A percentile compares a stretch with the other conserved stretches of the same genome.
Evolutionary conservation across 345 rosid genomes (phyloP).

Genomic region (Citrus inodora): DNA sequence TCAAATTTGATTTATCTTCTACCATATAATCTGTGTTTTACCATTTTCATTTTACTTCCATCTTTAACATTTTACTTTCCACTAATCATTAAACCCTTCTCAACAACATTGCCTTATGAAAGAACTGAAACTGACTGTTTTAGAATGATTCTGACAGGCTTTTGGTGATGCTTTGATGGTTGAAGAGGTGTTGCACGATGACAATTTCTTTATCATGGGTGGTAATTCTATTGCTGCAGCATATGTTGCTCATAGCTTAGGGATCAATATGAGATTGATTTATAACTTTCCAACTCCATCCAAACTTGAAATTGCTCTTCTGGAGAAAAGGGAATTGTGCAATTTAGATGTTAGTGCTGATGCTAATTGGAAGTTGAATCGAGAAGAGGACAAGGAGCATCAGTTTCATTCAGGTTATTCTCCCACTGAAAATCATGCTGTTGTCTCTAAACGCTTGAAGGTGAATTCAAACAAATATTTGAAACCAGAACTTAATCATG

Average conservation of each 20-base stretch:
- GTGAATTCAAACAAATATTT: conserved; percentile 26
- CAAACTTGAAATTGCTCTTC: conserved; percentile 52
- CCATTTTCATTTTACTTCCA: not conserved
- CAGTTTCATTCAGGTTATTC: conserved; percentile 25
- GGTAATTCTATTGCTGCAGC: conserved; percentile 93
- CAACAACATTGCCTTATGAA: not conserved
- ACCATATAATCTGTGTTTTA: not conserved
- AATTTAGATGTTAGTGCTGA: conserved; percentile 24
- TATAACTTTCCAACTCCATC: conserved; percentile 70
- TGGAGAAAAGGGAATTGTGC: conserved; percentile 31
- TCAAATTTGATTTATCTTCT: not conserved
- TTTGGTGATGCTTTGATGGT: conserved; percentile 68
- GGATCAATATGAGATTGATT: conserved; percentile 75
- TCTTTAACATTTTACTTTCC: not conserved
- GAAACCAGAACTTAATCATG: conserved; percentile 17
- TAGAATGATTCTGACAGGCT: conserved; percentile 48
- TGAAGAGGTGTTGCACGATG: conserved; percentile 61
- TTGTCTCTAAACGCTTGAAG: conserved; percentile 49
- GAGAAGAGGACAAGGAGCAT: conserved; percentile 26
- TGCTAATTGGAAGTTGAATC: conserved; percentile 24
- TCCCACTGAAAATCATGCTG: conserved; percentile 17
- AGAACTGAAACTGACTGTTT: not conserved
- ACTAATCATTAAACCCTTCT: not conserved
- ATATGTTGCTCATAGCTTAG: conserved; percentile 71
- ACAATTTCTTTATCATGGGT: conserved; percentile 81